Evolutionary conservation across 805 yeast genomes (phyloP).

Genomic region (Yarrowia deformans): DNA sequence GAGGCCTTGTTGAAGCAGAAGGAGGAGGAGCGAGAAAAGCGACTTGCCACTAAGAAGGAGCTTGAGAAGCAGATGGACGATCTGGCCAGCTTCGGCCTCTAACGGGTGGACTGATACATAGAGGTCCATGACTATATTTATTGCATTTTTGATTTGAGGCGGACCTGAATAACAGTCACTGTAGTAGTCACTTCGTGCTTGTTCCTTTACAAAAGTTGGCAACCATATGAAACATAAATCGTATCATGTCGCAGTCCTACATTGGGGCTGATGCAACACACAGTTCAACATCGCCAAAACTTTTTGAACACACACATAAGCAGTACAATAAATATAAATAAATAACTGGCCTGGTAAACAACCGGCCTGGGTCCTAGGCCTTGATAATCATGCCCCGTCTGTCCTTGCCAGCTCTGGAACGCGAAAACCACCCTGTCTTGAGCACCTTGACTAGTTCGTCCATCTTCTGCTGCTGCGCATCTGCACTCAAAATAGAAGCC

Average conservation of each 20-base stretch:
- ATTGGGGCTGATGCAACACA: too few relatives aligned
- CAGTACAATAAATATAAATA: conserved; percentile 20
- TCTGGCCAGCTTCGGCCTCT: conserved; percentile 18
- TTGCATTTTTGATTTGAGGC: conserved; percentile 1
- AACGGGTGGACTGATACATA: background rate
- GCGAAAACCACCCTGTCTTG: conserved; percentile 46
- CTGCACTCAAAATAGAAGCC: conserved; percentile 60
- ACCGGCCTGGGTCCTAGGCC: conserved; percentile 1
- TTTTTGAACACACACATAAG: background rate
- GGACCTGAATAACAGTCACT: too few relatives aligned
- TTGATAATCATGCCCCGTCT: conserved; percentile 44
- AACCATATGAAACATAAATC: too few relatives aligned
- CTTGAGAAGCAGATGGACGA: conserved; percentile 34
- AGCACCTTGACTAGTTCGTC: conserved; percentile 56
- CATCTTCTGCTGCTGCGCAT: conserved; percentile 64
- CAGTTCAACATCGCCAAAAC: too few relatives aligned
- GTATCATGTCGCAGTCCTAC: too few relatives aligned
- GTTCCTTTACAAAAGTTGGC: too few relatives aligned
- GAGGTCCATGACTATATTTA: conserved; percentile 9
- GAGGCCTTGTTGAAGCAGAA: conserved; percentile 25
- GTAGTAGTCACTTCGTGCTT: too few relatives aligned
- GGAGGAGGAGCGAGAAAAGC: conserved; percentile 25
- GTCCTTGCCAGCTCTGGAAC: conserved; percentile 47
- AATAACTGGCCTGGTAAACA: background rate
- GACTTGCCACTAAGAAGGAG: conserved; percentile 21